These are phyloP conservation scores for Aureobasidium sp. DNA, from an alignment of 2,329 filamentous ascomycete species.

Conservation along the genomic window DNA sequence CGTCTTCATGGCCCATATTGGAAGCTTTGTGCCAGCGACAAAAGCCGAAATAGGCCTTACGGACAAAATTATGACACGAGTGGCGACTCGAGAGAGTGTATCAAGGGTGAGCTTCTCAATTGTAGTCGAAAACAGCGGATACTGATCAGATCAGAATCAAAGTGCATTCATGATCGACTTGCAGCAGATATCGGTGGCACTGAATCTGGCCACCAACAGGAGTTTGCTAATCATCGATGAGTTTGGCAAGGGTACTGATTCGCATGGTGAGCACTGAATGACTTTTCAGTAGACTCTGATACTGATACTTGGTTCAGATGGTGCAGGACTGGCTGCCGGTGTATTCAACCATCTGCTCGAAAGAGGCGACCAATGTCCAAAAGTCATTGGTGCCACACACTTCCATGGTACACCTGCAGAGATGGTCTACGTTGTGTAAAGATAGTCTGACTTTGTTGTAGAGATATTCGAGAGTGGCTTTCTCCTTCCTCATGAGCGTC, in stretches of 20 bases:
- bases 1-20: slow-evolving; percentile 85
- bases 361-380: slow-evolving; percentile 45
- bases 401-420: slow-evolving; percentile 45
- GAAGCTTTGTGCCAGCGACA: slow-evolving; percentile 82
- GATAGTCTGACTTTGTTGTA: slow-evolving; percentile 20
- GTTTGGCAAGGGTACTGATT: slow-evolving; percentile 67
- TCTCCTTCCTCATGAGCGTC: slow-evolving; percentile 42
- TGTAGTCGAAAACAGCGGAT: not conserved
- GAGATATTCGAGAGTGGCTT: slow-evolving; percentile 65
- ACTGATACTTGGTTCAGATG: slow-evolving; percentile 38
- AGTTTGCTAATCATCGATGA: slow-evolving; percentile 90
- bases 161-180: slow-evolving; percentile 75
- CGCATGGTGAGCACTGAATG: slow-evolving; percentile 35
- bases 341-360: slow-evolving; percentile 52
- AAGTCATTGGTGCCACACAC: slow-evolving; percentile 56
- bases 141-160: slow-evolving; percentile 38
- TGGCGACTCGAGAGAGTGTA: slow-evolving; percentile 66
- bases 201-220: slow-evolving; percentile 65
- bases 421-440: slow-evolving; percentile 29
- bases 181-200: slow-evolving; percentile 73
- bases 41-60: slow-evolving; percentile 74
- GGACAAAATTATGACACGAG: slow-evolving; percentile 84
- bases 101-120: slow-evolving; percentile 39
- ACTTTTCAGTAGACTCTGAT: not conserved
- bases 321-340: slow-evolving; percentile 57